Percentiles rank a stretch among this genome's conserved stretches.
Evolutionary conservation across 768 basidiomycete genomes (phyloP).

Genomic region (Strobilomyces confusus): DNA sequence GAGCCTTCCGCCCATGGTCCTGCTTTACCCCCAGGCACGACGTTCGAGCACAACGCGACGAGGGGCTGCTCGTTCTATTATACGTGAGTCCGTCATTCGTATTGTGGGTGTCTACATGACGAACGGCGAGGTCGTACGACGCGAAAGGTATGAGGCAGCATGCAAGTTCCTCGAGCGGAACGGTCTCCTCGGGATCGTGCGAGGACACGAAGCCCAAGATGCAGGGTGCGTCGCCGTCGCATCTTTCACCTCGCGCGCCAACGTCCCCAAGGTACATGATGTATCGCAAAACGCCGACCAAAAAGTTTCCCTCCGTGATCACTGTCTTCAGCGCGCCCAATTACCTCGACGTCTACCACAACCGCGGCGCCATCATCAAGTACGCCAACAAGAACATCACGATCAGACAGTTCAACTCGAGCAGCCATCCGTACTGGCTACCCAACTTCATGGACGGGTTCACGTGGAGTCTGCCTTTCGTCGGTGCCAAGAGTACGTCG

Average conservation of each 20-base stretch:
- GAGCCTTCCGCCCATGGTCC: conserved; percentile 48
- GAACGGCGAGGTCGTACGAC: background rate
- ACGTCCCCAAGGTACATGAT: conserved; percentile 66
- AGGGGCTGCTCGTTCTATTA: conserved; percentile 91
- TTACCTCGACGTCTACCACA: conserved; percentile 96
- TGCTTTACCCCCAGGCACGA: conserved; percentile 52
- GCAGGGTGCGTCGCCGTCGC: conserved; percentile 59
- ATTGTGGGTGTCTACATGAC: background rate
- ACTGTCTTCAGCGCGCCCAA: conserved; percentile 98
- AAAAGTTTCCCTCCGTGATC: conserved; percentile 95
- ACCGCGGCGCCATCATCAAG: conserved; percentile 95
- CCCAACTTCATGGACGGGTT: conserved; percentile 99
- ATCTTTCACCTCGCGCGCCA: background rate
- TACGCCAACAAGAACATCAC: conserved; percentile 98
- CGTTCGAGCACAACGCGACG: conserved; percentile 75
- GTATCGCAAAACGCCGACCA: conserved; percentile 92
- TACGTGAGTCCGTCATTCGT: conserved; percentile 55
- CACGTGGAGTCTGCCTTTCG: conserved; percentile 97
- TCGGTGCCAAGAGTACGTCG: conserved; percentile 89
- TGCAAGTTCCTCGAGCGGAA: conserved; percentile 94
- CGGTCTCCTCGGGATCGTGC: conserved; percentile 83
- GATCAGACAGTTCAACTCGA: conserved; percentile 82
- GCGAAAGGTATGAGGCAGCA: conserved; percentile 76
- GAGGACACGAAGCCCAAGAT: conserved; percentile 98
- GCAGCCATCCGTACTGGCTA: conserved; percentile 88